Percentiles rank a stretch among this genome's conserved stretches.
Conservation (phyloP, 1,284 basidiomycete species). For the Cryptococcus sp. region DNA sequence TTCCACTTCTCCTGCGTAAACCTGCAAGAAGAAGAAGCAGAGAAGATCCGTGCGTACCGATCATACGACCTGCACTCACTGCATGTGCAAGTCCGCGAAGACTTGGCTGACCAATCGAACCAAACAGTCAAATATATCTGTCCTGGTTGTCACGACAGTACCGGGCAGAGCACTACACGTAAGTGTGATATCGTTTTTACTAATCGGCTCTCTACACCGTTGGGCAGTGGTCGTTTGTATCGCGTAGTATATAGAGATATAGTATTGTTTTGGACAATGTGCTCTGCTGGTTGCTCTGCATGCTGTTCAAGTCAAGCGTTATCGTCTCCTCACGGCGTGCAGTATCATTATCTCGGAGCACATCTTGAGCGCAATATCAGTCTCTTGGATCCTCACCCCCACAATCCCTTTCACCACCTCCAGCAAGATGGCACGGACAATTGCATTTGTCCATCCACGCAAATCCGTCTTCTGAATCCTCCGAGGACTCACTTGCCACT, state of each 20-base stretch:
- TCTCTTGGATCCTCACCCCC: too few species aligned
- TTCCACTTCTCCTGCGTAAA: slow-evolving; percentile 46
- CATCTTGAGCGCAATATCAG: too few species aligned
- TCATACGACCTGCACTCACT: too few species aligned
- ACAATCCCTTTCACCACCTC: too few species aligned
- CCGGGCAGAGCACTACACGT: slow-evolving; percentile 39
- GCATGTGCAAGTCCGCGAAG: too few species aligned
- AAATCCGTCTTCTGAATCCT: too few species aligned
- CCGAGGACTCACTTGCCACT: too few species aligned
- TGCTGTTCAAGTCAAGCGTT: not conserved
- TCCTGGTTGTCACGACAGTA: slow-evolving; percentile 28
- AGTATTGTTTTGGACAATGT: not conserved
- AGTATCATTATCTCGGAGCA: too few species aligned
- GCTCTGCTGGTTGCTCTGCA: not conserved
- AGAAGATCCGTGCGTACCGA: slow-evolving; percentile 39
- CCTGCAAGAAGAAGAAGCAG: slow-evolving; percentile 35
- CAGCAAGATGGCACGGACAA: too few species aligned
- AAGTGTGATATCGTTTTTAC: slow-evolving; percentile 26
- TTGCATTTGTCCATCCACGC: too few species aligned
- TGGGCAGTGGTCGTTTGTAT: not conserved
- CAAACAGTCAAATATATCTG: slow-evolving; percentile 41
- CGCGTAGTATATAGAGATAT: slow-evolving; percentile 5
- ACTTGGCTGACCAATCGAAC: not conserved
- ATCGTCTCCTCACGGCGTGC: not conserved
- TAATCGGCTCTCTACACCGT: not conserved